Percentiles rank a stretch among this genome's conserved stretches.
These are phyloP conservation scores for Yamadazyma membranifaciens DNA, from an alignment of 1,139 yeast genomes.

Conservation along the genomic window DNA sequence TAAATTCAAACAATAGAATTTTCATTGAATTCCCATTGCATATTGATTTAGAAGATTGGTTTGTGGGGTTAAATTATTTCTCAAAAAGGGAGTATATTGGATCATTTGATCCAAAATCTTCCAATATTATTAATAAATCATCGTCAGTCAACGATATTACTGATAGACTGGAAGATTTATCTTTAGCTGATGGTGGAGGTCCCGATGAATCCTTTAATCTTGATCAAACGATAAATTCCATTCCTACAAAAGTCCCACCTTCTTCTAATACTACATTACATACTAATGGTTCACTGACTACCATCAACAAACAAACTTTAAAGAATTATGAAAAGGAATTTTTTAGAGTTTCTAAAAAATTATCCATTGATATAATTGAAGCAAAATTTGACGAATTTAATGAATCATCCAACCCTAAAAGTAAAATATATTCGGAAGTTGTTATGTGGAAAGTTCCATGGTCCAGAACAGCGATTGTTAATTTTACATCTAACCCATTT, in stretches of 20 bases:
- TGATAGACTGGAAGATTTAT: constrained; percentile 10
- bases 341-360: constrained; percentile 55
- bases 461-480: constrained; percentile 66
- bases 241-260: background rate
- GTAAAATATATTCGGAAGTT: constrained; percentile 59
- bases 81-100: constrained; percentile 61
- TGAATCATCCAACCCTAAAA: constrained; percentile 13
- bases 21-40: constrained; percentile 65
- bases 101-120: constrained; percentile 26
- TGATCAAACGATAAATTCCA: constrained; percentile 9
- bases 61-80: constrained; percentile 67
- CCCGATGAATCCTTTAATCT: constrained; percentile 12
- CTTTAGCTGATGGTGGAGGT: constrained; percentile 6
- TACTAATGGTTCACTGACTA: constrained; percentile 1
- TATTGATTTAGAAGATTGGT: constrained; percentile 82
- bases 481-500: constrained; percentile 52
- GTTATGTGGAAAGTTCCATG: constrained; percentile 67
- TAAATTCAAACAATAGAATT: constrained; percentile 40
- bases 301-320: constrained; percentile 12
- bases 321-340: constrained; percentile 30
- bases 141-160: constrained; percentile 12
- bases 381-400: constrained; percentile 58
- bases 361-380: constrained; percentile 63
- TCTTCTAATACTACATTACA: too few species aligned
- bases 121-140: constrained; percentile 8